These are phyloP conservation scores for Trichoderma virens DNA, from an alignment of 495 filamentous ascomycete genomes.

Conservation along the genomic window DNA sequence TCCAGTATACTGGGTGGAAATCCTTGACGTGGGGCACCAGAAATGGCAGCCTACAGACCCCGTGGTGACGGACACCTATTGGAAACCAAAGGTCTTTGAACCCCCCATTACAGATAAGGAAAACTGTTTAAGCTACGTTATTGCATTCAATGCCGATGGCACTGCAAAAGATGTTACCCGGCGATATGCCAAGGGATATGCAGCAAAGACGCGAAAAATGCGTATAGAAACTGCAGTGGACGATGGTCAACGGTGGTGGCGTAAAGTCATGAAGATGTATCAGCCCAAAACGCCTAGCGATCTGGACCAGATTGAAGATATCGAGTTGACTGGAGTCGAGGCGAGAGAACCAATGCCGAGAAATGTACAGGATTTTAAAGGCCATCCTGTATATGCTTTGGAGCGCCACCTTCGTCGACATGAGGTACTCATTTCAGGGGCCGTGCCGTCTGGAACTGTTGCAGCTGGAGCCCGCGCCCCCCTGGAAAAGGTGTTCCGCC, in stretches of 20 bases:
- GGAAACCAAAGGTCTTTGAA: slow-evolving; percentile 64
- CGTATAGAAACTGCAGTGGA: slow-evolving; percentile 59
- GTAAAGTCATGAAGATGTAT: slow-evolving; percentile 51
- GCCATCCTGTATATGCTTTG: slow-evolving; percentile 83
- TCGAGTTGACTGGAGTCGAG: slow-evolving; percentile 61
- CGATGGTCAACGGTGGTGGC: slow-evolving; percentile 68
- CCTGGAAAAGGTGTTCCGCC: slow-evolving; percentile 62
- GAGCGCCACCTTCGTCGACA: slow-evolving; percentile 80
- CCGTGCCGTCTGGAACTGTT: slow-evolving; percentile 67
- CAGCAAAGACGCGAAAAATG: slow-evolving; percentile 73
- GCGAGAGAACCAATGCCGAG: slow-evolving; percentile 79
- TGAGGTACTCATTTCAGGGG: slow-evolving; percentile 66
- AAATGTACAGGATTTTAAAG: slow-evolving; percentile 86
- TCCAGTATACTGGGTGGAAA: slow-evolving; percentile 91
- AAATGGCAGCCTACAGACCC: slow-evolving; percentile 91
- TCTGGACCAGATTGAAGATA: slow-evolving; percentile 73
- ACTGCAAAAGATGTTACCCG: slow-evolving; percentile 73
- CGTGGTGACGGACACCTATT: slow-evolving; percentile 66
- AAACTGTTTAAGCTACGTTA: slow-evolving; percentile 73
- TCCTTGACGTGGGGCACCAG: slow-evolving; percentile 71
- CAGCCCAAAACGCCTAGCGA: slow-evolving; percentile 48
- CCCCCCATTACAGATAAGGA: slow-evolving; percentile 65
- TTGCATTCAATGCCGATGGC: slow-evolving; percentile 73
- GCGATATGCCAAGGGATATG: slow-evolving; percentile 73
- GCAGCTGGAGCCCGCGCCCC: slow-evolving; percentile 51